Base-by-base conservation (phyloP, 1,139 yeast species). In the Hansenula anomala region DNA sequence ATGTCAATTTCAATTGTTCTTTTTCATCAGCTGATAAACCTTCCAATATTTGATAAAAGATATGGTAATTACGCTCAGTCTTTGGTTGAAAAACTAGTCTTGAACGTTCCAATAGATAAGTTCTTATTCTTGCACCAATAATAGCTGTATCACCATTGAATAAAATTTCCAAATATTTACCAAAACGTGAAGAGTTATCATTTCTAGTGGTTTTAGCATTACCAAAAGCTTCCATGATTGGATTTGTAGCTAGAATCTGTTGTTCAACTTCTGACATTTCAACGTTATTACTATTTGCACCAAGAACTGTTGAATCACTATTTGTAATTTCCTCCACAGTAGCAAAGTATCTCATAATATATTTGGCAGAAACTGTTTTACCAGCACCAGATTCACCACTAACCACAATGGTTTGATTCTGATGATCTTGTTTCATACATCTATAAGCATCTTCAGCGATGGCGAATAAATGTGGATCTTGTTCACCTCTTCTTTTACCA, bases 371-470 rank as follows among this genome's bases (percentile, higher is more conserved):
- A 31, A 92, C 97, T 3, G 98, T 94, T 59, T 92, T 94, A 63
- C 98, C 98, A 19, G 98, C 98, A 61, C 98, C 98, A 7, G 96
- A 87, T 63, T 92, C 98, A 61, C 98, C 98, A 55, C 94, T 81
- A 22, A 92, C 98, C 29, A 92, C 96, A 50, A 92, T 90, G 1
- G 98, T 92, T 66, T 92, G 98, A 65, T 92, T 90, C 52, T 78
- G 72, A 32, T 75, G 71, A 54, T 88, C 94, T 38, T 82, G 74
- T 54, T 85, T 81, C 98, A 92, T 90, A 60, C 95, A 84, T 57
- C 95, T 73, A 59, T 89, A 90, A n/a, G 98, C 97, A 55, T 92
- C 97, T 61, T 92, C 97, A 17, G 98, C 98, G 56, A 92, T 92
- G 38, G 97, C 97, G 60, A 92, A 92, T 59, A 92, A 72, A 69